Conservation (phyloP, 345 rosid genomes). For the Zanthoxylum bungeanum region DNA sequence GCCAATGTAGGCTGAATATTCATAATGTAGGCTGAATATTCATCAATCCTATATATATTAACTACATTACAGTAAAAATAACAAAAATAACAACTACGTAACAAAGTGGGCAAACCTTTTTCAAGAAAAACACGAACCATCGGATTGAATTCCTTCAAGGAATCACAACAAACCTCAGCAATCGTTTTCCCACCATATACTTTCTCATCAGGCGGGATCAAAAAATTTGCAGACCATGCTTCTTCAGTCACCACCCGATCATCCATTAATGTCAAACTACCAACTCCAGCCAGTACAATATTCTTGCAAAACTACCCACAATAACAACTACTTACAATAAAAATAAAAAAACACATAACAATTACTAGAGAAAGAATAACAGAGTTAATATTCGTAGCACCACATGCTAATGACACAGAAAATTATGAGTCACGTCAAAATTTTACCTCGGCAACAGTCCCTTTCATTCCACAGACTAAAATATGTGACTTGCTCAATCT, state of each 20-base stretch:
- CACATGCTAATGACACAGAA: neutral
- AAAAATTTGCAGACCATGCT: constrained; percentile 66
- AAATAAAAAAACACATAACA: neutral
- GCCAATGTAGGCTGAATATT: no score
- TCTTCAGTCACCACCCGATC: constrained; percentile 60
- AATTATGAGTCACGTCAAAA: neutral
- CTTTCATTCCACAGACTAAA: constrained; percentile 78
- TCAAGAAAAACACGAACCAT: constrained; percentile 84
- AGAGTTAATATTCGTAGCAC: neutral
- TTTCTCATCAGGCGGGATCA: constrained; percentile 64
- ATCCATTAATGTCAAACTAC: constrained; percentile 83
- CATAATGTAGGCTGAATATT: neutral
- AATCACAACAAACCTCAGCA: constrained; percentile 81
- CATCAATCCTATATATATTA: neutral
- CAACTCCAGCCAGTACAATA: constrained; percentile 91
- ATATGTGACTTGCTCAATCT: constrained; percentile 83
- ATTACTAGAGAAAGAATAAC: neutral
- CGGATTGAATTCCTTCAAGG: constrained; percentile 85
- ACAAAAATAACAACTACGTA: neutral
- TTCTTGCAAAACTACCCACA: constrained; percentile 88
- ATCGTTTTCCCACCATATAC: constrained; percentile 52
- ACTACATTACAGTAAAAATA: neutral
- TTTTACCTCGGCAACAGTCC: constrained; percentile 80
- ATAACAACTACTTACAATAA: neutral
- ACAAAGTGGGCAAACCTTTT: constrained; percentile 46